Evolutionary conservation across 441 rosid species (phyloP).

Genomic region (Brassica hybrid): DNA sequence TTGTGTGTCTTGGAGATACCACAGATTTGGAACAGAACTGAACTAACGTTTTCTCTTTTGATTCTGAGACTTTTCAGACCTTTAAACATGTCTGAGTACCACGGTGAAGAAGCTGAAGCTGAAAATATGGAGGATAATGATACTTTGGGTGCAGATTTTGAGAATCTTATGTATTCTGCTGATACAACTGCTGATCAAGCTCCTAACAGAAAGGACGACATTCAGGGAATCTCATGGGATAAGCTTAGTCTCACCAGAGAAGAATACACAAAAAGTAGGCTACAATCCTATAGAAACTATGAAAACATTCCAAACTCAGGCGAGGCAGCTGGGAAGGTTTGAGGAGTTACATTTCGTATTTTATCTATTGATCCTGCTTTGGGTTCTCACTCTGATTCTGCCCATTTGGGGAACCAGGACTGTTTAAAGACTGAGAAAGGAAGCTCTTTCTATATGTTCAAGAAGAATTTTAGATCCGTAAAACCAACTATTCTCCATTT

Average conservation of each 20-base stretch:
- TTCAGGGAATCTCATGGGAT: conserved; percentile 2
- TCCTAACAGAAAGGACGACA: not conserved
- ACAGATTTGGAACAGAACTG: not conserved
- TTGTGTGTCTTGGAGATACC: not conserved
- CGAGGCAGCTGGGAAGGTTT: not conserved
- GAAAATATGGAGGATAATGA: not conserved
- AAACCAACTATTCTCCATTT: not conserved
- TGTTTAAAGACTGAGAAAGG: not conserved
- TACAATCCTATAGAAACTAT: not conserved
- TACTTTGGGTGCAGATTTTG: not conserved
- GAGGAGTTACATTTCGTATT: not conserved
- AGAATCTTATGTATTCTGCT: not conserved
- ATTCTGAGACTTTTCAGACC: not conserved
- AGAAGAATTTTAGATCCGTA: conserved; percentile 10
- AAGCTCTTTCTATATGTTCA: conserved; percentile 7
- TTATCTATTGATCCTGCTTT: not conserved
- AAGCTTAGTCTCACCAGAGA: not conserved
- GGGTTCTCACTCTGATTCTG: not conserved
- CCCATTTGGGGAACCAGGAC: not conserved
- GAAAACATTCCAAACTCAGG: not conserved
- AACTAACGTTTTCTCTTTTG: not conserved
- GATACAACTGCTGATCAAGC: not conserved
- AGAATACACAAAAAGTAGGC: not conserved
- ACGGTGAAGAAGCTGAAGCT: conserved; percentile 6
- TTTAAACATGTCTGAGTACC: not conserved